These are phyloP conservation scores for Actinomortierella ambigua DNA, from an alignment of 371 early-diverging fungal genomes.

Conservation along the genomic window DNA sequence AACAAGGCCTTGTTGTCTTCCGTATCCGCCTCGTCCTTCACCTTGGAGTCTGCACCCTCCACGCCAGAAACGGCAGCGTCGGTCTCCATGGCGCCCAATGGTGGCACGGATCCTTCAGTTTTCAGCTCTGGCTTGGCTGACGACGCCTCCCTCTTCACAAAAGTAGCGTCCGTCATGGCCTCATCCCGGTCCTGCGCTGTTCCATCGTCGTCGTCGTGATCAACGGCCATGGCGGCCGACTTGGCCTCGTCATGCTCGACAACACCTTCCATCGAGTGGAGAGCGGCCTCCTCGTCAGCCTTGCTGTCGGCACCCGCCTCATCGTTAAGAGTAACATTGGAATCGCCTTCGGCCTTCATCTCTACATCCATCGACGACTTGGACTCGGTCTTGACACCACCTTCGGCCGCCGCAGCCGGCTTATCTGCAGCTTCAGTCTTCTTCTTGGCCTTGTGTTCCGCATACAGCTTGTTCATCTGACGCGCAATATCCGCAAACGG, in stretches of 20 bases:
- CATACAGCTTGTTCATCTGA: slow-evolving; percentile 12
- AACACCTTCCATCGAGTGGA: background rate
- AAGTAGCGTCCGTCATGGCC: background rate
- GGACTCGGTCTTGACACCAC: background rate
- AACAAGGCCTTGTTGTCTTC: background rate
- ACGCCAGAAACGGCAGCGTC: slow-evolving; percentile 8
- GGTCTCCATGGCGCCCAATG: background rate
- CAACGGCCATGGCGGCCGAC: background rate
- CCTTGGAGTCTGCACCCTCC: slow-evolving; percentile 25
- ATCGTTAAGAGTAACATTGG: too few species aligned
- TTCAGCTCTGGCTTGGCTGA: background rate
- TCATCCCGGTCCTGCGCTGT: background rate
- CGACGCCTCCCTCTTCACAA: background rate
- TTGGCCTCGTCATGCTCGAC: background rate
- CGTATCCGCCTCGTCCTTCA: background rate
- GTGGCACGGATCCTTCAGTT: background rate
- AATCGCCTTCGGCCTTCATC: background rate
- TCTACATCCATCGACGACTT: background rate
- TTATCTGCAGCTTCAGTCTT: slow-evolving; percentile 6
- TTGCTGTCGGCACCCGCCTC: too few species aligned
- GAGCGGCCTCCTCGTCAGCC: background rate
- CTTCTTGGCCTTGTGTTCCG: slow-evolving; percentile 21
- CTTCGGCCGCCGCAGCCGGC: slow-evolving; percentile 2
- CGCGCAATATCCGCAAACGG: slow-evolving; percentile 55
- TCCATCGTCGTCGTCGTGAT: too few species aligned